A percentile compares a stretch with the other conserved stretches of the same genome.
phyloP scores from a whole-genome alignment of 345 rosid species.

The Hibiscus syriacus region DNA sequence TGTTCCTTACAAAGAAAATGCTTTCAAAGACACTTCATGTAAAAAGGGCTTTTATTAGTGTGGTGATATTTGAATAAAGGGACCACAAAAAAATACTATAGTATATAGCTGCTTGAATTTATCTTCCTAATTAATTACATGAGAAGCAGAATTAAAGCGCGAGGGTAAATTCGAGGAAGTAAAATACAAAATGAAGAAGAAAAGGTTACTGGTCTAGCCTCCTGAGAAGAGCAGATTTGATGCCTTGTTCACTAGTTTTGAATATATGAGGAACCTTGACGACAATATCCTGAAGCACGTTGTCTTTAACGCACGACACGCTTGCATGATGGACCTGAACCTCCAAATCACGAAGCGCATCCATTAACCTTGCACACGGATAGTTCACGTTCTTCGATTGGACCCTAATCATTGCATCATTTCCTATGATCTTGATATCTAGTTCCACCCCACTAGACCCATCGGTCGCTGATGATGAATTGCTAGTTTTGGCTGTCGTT shows the following conservation, averaged over 20 bases:
- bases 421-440: constrained; percentile 50
- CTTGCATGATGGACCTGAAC: constrained; percentile 52
- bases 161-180: background rate
- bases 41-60: no score
- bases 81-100: background rate
- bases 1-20: no score
- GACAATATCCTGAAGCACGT: constrained; percentile 59
- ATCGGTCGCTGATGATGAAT: background rate
- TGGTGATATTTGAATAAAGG: no score
- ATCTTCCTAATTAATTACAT: constrained; percentile 2
- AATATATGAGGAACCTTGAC: constrained; percentile 41
- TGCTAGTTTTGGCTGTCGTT: background rate
- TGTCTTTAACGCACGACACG: constrained; percentile 46
- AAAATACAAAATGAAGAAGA: background rate
- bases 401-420: constrained; percentile 38
- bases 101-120: background rate
- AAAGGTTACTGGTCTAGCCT: constrained; percentile 26
- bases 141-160: background rate
- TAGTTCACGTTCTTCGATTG: constrained; percentile 35
- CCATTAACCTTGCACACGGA: constrained; percentile 44
- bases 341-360: constrained; percentile 46
- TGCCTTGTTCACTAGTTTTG: constrained; percentile 25
- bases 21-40: no score
- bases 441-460: constrained; percentile 15
- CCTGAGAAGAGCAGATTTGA: constrained; percentile 35